Conservation (phyloP, 495 filamentous ascomycete species). For the Neurospora pannonica region DNA sequence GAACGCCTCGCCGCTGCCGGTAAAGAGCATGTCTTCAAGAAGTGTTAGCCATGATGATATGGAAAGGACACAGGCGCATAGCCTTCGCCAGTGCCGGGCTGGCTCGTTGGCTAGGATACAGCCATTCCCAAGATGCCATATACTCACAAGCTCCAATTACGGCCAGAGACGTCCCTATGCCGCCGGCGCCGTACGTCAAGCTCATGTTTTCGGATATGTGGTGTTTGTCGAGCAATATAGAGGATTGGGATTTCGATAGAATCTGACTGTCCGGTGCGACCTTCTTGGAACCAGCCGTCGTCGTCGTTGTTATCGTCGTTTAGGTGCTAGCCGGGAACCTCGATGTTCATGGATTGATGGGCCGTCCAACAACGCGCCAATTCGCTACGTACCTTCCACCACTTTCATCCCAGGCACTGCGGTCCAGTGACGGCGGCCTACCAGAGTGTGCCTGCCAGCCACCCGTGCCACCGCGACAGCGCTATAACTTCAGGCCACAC, state of each 20-base stretch:
- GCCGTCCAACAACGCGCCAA: conserved; percentile 1
- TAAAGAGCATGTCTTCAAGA: conserved; percentile 86
- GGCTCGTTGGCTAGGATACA: not conserved
- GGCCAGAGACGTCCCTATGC: conserved; percentile 59
- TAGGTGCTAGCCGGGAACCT: not conserved
- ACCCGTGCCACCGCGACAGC: not conserved
- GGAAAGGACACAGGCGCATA: not conserved
- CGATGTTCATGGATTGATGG: not conserved
- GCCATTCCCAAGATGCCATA: not conserved
- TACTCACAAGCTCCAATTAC: conserved; percentile 79
- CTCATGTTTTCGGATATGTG: conserved; percentile 35
- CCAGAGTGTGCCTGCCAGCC: not conserved
- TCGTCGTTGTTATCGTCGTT: not conserved
- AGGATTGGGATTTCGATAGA: not conserved
- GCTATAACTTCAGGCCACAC: not conserved
- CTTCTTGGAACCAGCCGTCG: not conserved
- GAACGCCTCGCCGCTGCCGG: conserved; percentile 89
- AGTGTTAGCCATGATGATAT: conserved; percentile 25
- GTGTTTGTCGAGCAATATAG: not conserved
- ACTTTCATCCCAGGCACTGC: conserved; percentile 2
- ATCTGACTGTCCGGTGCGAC: not conserved
- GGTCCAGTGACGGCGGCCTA: conserved; percentile 1
- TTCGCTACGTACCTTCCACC: conserved; percentile 1
- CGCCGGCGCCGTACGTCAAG: conserved; percentile 57
- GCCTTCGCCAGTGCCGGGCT: not conserved